phyloP scores from a whole-genome alignment of 2,329 filamentous ascomycete species.

The Fusarium beomiforme region DNA sequence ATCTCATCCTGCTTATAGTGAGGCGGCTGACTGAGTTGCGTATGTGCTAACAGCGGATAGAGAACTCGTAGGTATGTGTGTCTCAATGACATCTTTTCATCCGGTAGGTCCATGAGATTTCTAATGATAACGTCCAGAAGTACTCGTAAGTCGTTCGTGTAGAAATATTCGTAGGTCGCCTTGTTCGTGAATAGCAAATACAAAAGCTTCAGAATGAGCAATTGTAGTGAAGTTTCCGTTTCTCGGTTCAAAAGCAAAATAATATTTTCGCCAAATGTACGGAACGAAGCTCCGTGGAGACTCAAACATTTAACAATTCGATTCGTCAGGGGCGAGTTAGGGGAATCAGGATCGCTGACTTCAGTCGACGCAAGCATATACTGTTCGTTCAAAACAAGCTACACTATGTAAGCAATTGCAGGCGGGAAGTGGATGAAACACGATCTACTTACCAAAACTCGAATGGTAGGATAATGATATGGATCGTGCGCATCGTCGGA shows the following conservation, averaged over 20 bases:
- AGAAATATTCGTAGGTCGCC: constrained; percentile 96
- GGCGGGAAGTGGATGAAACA: not conserved
- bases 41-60: constrained; percentile 89
- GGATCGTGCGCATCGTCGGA: constrained; percentile 90
- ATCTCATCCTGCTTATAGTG: constrained; percentile 94
- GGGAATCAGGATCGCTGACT: constrained; percentile 50
- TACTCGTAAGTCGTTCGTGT: constrained; percentile 95
- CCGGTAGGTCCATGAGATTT: constrained; percentile 93
- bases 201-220: constrained; percentile 94
- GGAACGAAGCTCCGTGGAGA: constrained; percentile 80
- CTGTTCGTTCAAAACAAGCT: constrained; percentile 97
- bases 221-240: constrained; percentile 90
- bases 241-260: constrained; percentile 95
- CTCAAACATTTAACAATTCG: constrained; percentile 92
- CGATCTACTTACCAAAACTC: constrained; percentile 76
- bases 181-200: constrained; percentile 95
- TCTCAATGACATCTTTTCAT: constrained; percentile 79
- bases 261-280: constrained; percentile 97
- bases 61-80: constrained; percentile 96
- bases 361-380: constrained; percentile 85
- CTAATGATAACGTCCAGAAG: constrained; percentile 95
- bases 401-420: constrained; percentile 28
- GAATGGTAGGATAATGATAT: constrained; percentile 94
- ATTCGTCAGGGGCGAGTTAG: constrained; percentile 76
- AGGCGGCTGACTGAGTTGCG: constrained; percentile 85